Conservation (phyloP, 73 alveolate genomes). For the Tetrahymena borealis region DNA sequence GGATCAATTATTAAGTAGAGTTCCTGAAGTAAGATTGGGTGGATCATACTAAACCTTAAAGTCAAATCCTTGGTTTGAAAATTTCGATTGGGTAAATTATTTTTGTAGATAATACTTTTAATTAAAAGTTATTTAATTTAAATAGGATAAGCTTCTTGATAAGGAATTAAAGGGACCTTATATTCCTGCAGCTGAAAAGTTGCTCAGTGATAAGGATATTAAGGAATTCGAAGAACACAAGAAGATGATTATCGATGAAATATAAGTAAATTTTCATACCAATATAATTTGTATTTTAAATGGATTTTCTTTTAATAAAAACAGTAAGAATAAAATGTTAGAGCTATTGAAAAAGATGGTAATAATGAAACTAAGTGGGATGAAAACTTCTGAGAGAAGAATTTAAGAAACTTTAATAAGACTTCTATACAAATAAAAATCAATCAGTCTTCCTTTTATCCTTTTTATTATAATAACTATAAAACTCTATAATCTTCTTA, state of each 20-base stretch:
- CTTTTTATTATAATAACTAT: no score
- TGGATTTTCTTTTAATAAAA: neutral
- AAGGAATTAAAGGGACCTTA: constrained; percentile 40
- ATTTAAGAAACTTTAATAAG: no score
- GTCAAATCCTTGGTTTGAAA: constrained; percentile 53
- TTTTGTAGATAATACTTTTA: neutral
- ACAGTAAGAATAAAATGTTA: neutral
- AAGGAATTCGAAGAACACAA: constrained; percentile 17
- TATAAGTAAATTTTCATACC: neutral
- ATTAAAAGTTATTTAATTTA: neutral
- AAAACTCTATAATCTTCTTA: no score
- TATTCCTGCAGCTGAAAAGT: constrained; percentile 28
- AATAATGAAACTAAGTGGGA: neutral
- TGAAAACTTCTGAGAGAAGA: neutral
- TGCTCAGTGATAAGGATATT: constrained; percentile 20
- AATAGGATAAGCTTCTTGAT: constrained; percentile 21
- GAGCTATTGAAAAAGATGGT: neutral
- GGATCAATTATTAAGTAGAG: constrained; percentile 54
- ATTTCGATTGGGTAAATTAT: constrained; percentile 53
- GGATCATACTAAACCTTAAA: constrained; percentile 47
- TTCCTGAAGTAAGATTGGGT: constrained; percentile 52
- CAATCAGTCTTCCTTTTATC: no score
- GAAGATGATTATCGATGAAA: constrained; percentile 23
- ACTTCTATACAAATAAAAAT: no score
- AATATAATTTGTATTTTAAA: neutral